Percentiles rank a stretch among this genome's conserved stretches.
Evolutionary conservation across 257 asterid genomes (phyloP).

Genomic region (Capsicum rhomboideum): DNA sequence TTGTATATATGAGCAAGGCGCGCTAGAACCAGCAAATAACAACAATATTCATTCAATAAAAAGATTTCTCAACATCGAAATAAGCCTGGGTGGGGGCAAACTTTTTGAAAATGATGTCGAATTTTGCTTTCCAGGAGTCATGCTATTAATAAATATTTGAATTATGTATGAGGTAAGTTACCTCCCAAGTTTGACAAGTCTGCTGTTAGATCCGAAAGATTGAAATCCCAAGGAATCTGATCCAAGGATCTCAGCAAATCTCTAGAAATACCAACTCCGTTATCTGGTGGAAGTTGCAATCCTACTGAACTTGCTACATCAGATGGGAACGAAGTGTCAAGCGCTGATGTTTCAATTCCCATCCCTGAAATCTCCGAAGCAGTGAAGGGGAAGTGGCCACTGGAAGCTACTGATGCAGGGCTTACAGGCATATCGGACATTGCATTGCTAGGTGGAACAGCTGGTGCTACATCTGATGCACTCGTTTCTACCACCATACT

Average conservation of each 20-base stretch:
- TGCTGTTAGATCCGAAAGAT: slow-evolving; percentile 83
- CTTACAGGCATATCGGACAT: slow-evolving; percentile 81
- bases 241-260: slow-evolving; percentile 73
- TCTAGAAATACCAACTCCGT: slow-evolving; percentile 72
- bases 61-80: background rate
- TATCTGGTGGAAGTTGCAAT: slow-evolving; percentile 73
- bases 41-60: background rate
- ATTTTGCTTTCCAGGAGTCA: background rate
- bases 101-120: background rate
- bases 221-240: slow-evolving; percentile 91
- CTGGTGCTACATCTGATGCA: slow-evolving; percentile 45
- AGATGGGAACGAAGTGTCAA: slow-evolving; percentile 75
- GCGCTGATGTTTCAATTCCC: slow-evolving; percentile 71
- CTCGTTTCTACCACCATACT: slow-evolving; percentile 67
- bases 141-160: background rate
- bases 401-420: slow-evolving; percentile 86
- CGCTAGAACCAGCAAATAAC: background rate
- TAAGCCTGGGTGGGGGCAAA: background rate
- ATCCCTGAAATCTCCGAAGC: slow-evolving; percentile 78
- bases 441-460: slow-evolving; percentile 56
- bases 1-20: too few species aligned
- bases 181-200: slow-evolving; percentile 85
- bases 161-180: slow-evolving; percentile 5
- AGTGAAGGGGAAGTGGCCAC: slow-evolving; percentile 85
- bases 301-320: slow-evolving; percentile 76